Evolutionary conservation across 306 rosid genomes (phyloP).

Genomic region (Prosopis cineraria): DNA sequence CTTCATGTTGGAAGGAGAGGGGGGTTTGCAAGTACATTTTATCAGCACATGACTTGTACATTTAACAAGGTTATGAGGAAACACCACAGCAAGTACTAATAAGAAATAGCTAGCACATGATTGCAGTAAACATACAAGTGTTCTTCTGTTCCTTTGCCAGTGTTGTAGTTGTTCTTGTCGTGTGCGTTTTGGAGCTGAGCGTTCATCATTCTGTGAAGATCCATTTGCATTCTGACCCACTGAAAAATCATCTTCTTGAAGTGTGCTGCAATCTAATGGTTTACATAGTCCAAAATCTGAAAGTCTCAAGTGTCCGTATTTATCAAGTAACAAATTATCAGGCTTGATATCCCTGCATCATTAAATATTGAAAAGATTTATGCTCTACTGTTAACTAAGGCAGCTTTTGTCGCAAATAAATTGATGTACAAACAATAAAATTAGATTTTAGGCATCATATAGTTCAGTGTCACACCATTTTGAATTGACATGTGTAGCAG

Average conservation of each 20-base stretch:
- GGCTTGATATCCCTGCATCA: conserved; percentile 95
- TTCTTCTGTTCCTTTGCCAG: conserved; percentile 98
- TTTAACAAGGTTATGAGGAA: not conserved
- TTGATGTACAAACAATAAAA: conserved; percentile 9
- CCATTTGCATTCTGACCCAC: conserved; percentile 55
- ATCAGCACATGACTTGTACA: not conserved
- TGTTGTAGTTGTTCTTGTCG: conserved; percentile 92
- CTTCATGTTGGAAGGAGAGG: not conserved
- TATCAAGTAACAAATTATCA: conserved; percentile 93
- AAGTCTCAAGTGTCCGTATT: conserved; percentile 87
- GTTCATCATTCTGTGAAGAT: conserved; percentile 60
- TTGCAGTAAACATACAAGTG: conserved; percentile 67
- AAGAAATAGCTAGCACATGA: conserved; percentile 12
- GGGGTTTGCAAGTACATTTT: conserved; percentile 6
- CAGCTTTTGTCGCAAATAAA: conserved; percentile 27
- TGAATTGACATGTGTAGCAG: conserved; percentile 25
- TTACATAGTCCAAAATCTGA: conserved; percentile 99
- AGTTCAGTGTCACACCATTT: conserved; percentile 33
- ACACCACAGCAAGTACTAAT: conserved; percentile 6
- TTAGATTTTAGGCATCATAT: conserved; percentile 1
- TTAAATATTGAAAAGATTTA: conserved; percentile 32
- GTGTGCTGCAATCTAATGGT: conserved; percentile 90
- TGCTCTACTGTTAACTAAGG: not conserved
- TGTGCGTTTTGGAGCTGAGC: conserved; percentile 76
- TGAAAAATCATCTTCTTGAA: conserved; percentile 80